phyloP scores from a whole-genome alignment of 441 rosid genomes.

The California macrophylla region DNA sequence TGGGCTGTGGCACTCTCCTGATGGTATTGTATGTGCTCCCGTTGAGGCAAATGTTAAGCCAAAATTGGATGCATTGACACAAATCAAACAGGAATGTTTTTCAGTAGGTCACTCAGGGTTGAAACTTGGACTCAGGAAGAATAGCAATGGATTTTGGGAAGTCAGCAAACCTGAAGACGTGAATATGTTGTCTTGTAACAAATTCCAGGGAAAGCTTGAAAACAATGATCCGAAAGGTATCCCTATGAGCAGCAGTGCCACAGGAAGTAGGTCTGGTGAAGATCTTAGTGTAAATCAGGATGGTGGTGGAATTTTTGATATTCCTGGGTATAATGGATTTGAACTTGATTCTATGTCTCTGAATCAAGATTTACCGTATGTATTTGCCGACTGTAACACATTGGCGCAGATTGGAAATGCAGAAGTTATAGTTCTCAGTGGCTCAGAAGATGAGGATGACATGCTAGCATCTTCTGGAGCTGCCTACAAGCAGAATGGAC shows the following conservation, averaged over 20 bases:
- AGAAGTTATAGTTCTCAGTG: slow-evolving; percentile 78
- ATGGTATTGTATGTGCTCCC: slow-evolving; percentile 43
- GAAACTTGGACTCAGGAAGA: slow-evolving; percentile 87
- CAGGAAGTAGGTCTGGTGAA: slow-evolving; percentile 87
- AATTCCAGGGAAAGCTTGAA: slow-evolving; percentile 41
- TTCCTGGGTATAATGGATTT: slow-evolving; percentile 39
- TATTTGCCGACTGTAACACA: slow-evolving; percentile 40
- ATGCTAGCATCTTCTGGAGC: slow-evolving; percentile 39
- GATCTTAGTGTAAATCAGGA: slow-evolving; percentile 93
- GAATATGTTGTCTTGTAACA: slow-evolving; percentile 48
- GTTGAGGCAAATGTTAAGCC: slow-evolving; percentile 33
- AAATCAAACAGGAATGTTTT: slow-evolving; percentile 64
- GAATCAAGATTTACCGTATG: slow-evolving; percentile 51
- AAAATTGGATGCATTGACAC: slow-evolving; percentile 40
- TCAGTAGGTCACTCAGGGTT: slow-evolving; percentile 51
- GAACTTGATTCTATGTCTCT: slow-evolving; percentile 71
- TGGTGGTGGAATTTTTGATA: slow-evolving; percentile 58
- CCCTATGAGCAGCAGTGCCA: slow-evolving; percentile 90
- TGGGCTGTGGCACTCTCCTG: slow-evolving; percentile 70
- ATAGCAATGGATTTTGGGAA: slow-evolving; percentile 80
- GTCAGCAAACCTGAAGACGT: slow-evolving; percentile 65
- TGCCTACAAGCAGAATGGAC: slow-evolving; percentile 38
- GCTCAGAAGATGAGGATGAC: slow-evolving; percentile 85
- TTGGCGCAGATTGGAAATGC: slow-evolving; percentile 46
- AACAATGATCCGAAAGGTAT: slow-evolving; percentile 43